Evolutionary conservation across 305 asterid genomes (phyloP).

Genomic region (Rubia tinctorum): DNA sequence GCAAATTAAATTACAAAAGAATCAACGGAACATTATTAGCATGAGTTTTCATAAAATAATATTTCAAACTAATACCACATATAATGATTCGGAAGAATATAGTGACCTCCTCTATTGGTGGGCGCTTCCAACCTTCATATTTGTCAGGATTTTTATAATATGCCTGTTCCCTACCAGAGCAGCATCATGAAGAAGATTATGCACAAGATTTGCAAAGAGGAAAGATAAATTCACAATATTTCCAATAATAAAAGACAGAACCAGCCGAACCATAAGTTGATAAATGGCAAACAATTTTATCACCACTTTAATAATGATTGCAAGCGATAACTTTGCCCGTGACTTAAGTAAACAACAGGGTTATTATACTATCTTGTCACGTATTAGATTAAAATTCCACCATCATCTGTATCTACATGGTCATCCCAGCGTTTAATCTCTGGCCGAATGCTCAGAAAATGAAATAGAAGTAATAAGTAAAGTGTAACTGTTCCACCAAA

Average conservation of each 20-base stretch:
- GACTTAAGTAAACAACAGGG: not conserved
- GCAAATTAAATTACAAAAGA: slow-evolving; percentile 17
- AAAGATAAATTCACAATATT: slow-evolving; percentile 3
- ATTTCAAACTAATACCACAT: not conserved
- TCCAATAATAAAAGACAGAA: not conserved
- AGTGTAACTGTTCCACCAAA: not conserved
- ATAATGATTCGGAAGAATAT: not conserved
- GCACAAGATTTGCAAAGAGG: slow-evolving; percentile 8
- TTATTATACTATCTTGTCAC: not conserved
- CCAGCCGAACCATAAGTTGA: not conserved
- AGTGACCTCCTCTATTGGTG: slow-evolving; percentile 82
- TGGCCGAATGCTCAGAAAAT: not conserved
- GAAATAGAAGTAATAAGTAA: too few relatives aligned
- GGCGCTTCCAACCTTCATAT: slow-evolving; percentile 66
- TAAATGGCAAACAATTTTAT: not conserved
- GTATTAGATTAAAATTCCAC: not conserved
- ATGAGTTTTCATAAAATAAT: not conserved
- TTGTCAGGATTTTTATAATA: slow-evolving; percentile 71
- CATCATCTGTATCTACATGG: not conserved
- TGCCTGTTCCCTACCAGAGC: slow-evolving; percentile 71
- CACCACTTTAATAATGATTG: not conserved
- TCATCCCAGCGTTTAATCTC: not conserved
- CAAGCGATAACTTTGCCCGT: not conserved
- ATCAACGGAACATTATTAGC: not conserved
- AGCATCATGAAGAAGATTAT: slow-evolving; percentile 20